Evolutionary conservation across 306 rosid genomes (phyloP).

Genomic region (Trifolium subterraneum): DNA sequence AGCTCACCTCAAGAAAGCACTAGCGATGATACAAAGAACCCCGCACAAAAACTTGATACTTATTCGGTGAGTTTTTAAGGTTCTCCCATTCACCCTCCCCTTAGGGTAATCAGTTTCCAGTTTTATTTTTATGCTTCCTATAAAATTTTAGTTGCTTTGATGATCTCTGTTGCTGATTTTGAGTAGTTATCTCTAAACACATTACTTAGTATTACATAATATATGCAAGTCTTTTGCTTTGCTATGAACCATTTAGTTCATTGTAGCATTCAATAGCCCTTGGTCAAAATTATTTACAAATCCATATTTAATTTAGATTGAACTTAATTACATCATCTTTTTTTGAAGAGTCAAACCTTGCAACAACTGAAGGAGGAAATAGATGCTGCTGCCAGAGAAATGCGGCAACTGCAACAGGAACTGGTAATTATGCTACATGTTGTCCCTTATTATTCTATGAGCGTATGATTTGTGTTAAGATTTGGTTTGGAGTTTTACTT

Average conservation of each 20-base stretch:
- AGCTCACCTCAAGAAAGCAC: slow-evolving; percentile 56
- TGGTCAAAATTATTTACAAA: background rate
- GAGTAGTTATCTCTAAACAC: slow-evolving; percentile 2
- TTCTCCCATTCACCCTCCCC: slow-evolving; percentile 17
- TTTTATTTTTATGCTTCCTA: slow-evolving; percentile 4
- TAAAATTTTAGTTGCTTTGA: slow-evolving; percentile 23
- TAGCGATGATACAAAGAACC: slow-evolving; percentile 61
- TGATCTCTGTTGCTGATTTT: slow-evolving; percentile 4
- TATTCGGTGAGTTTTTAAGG: slow-evolving; percentile 74
- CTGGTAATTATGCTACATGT: slow-evolving; percentile 54
- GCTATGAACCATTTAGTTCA: background rate
- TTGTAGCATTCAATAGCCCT: slow-evolving; percentile 4
- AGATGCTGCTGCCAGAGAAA: slow-evolving; percentile 65
- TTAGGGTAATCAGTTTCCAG: slow-evolving; percentile 9
- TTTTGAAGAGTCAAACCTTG: slow-evolving; percentile 49
- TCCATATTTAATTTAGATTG: slow-evolving; percentile 6
- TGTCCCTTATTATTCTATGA: slow-evolving; percentile 10
- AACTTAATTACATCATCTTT: slow-evolving; percentile 24
- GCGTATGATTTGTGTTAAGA: slow-evolving; percentile 5
- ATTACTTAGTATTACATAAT: background rate
- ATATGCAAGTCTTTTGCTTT: background rate
- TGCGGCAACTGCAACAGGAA: slow-evolving; percentile 75
- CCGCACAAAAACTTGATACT: slow-evolving; percentile 53
- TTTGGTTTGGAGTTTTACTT: slow-evolving; percentile 14
- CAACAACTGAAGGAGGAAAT: slow-evolving; percentile 76